Evolutionary conservation across 441 rosid species (phyloP), one percentile per base, ranked within the genome.

Genomic region (Breynia disticha): DNA sequence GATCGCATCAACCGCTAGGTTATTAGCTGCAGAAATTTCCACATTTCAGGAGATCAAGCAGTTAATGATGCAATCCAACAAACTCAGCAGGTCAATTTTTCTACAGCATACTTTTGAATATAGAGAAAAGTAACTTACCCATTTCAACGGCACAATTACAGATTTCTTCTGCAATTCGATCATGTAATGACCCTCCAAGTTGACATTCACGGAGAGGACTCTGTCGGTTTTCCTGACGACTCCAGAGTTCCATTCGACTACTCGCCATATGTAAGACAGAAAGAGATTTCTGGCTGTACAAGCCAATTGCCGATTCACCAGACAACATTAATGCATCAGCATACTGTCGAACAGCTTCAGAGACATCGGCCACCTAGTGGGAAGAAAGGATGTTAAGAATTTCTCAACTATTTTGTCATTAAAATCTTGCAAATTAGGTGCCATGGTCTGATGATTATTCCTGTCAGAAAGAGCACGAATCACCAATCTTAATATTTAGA

Each of bases 11-110:
- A 81, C 97, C 65, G 62, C 90, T 46, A 93, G 76, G 64, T 89
- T 88, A 73, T 88, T 89, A 12, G 98, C 98, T 90, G 90, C 72
- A 75, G 61, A 56, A n/a, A n/a, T n/a, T n/a, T n/a, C n/a, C n/a
- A n/a, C n/a, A n/a, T n/a, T n/a, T n/a, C n/a, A n/a, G n/a, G n/a
- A n/a, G n/a, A n/a, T n/a, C n/a, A n/a, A n/a, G n/a, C n/a, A n/a
- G n/a, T n/a, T n/a, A n/a, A n/a, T n/a, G n/a, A 48, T 16, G 10
- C 13, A 20, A 1, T 19, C 9, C 16, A 59, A 15, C 15, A 11
- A 50, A 50, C 63, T 19, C 8, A 49, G 21, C 20, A 2, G 10
- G 14, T 15, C 18, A 17, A 16, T 20, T n/a, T 22, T 14, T 9
- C 50, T 49, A 18, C 21, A 9, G 21, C 16, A 8, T 13, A 15